These are phyloP conservation scores for Penicillium sp. DNA, from an alignment of 2,329 filamentous ascomycete genomes.

Conservation along the genomic window DNA sequence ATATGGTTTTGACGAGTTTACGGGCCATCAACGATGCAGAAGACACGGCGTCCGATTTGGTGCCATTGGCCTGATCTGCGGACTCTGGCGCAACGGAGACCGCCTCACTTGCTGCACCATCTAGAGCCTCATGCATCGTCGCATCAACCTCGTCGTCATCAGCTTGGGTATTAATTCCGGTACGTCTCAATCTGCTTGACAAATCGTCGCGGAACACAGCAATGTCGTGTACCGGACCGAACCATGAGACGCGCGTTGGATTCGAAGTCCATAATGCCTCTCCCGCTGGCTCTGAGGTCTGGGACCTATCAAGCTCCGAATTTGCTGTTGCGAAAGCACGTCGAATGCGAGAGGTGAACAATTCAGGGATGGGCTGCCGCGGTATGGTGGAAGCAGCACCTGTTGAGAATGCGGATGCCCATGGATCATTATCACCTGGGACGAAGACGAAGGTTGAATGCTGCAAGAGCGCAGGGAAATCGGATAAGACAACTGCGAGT, in stretches of 20 bases:
- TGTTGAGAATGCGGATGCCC: constrained; percentile 73
- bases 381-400: constrained; percentile 49
- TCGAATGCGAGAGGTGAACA: constrained; percentile 85
- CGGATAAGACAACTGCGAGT: constrained; percentile 74
- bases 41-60: constrained; percentile 23
- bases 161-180: constrained; percentile 66
- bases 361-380: constrained; percentile 65
- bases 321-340: constrained; percentile 78
- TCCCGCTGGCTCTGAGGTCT: constrained; percentile 56
- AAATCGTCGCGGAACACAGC: constrained; percentile 86
- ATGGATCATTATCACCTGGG: constrained; percentile 96
- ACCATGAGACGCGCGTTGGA: constrained; percentile 75
- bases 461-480: constrained; percentile 77
- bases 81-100: constrained; percentile 34
- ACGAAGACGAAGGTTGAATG: constrained; percentile 86
- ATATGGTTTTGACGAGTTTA: constrained; percentile 81
- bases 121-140: constrained; percentile 29
- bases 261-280: constrained; percentile 87
- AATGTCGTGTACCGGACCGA: constrained; percentile 84
- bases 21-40: constrained; percentile 54
- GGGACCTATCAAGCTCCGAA: constrained; percentile 58
- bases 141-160: constrained; percentile 21
- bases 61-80: constrained; percentile 16
- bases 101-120: constrained; percentile 12
- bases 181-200: constrained; percentile 71